Evolutionary conservation across 306 rosid genomes (phyloP).

Genomic region (Vicia faba): DNA sequence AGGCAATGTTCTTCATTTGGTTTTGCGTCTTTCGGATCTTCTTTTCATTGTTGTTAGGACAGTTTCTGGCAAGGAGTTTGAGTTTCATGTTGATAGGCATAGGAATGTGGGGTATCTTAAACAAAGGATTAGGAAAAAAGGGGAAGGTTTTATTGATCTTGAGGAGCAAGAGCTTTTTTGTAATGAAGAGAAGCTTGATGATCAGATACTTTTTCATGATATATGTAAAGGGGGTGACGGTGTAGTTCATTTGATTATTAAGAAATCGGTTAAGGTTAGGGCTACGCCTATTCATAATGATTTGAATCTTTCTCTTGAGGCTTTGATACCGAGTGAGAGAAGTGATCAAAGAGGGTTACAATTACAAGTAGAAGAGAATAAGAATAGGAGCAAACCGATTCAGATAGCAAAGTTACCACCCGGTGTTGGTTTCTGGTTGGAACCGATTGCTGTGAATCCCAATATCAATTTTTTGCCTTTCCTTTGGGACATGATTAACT

Average conservation of each 20-base stretch:
- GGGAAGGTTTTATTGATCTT: conserved; percentile 49
- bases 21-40: conserved; percentile 64
- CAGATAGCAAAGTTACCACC: conserved; percentile 38
- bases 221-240: conserved; percentile 49
- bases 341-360: conserved; percentile 3
- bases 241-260: conserved; percentile 56
- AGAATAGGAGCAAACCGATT: conserved; percentile 13
- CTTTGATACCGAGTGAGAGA: conserved; percentile 23
- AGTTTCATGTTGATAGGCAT: conserved; percentile 53
- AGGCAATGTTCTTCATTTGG: conserved; percentile 65
- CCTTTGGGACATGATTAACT: conserved; percentile 47
- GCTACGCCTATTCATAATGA: conserved; percentile 44
- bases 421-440: conserved; percentile 44
- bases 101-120: conserved; percentile 62
- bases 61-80: conserved; percentile 51
- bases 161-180: conserved; percentile 67
- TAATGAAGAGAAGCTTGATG: conserved; percentile 62
- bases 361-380: conserved; percentile 25
- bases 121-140: conserved; percentile 49
- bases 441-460: conserved; percentile 48
- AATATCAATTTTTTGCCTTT: conserved; percentile 40
- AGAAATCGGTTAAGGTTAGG: conserved; percentile 58
- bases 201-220: conserved; percentile 55
- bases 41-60: conserved; percentile 58
- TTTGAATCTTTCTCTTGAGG: conserved; percentile 58